Evolutionary conservation across 2,329 filamentous ascomycete genomes (phyloP), one percentile per base, ranked within the genome.

Genomic region (Trichoderma sp.): DNA sequence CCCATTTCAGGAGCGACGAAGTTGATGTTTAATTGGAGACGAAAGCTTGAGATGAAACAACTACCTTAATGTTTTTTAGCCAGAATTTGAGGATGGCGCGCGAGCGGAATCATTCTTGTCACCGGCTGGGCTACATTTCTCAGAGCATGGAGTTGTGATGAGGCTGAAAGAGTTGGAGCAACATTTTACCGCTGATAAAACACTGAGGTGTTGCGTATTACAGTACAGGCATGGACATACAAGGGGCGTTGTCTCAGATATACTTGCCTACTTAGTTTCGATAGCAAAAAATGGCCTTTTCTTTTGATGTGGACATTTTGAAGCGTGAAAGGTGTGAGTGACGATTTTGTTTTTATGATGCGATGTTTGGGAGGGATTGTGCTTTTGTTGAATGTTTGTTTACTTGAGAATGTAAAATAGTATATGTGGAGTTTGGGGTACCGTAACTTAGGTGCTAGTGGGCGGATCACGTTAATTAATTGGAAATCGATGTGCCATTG

Each of bases 251-350:
- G 69, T 79, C 76, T 75, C 71, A 53, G 35, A 63, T 74, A 56
- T 77, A 79, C 77, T 77, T 78, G 75, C 63, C 78, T 78, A 78
- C 33, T 72, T 60, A 79, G 78, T 76, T 80, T 79, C 76, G 77
- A 80, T 81, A 79, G 76, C 77, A 79, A 78, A 75, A 75, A 78
- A 76, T 69, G 71, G 60, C 53, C 62, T 29, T 62, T 71, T 74
- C 67, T 53, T 74, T 74, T 74, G 53, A 41, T 35, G 21, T 76
- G 64, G 75, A 74, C 60, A 50, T 64, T 67, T 67, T 56, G 18
- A 67, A 33, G 60, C 3, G 60, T 24, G 60, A 12, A 9, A 63
- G 60, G 9, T 35, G 31, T 63, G 60, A 35, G 60, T 63, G 60
- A 18, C n/a, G 29, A 33, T 12, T 31, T 33, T 33, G 7, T 24